Evolutionary conservation across 2,329 filamentous ascomycete genomes (phyloP).

Genomic region (Aspergillus uvarum): DNA sequence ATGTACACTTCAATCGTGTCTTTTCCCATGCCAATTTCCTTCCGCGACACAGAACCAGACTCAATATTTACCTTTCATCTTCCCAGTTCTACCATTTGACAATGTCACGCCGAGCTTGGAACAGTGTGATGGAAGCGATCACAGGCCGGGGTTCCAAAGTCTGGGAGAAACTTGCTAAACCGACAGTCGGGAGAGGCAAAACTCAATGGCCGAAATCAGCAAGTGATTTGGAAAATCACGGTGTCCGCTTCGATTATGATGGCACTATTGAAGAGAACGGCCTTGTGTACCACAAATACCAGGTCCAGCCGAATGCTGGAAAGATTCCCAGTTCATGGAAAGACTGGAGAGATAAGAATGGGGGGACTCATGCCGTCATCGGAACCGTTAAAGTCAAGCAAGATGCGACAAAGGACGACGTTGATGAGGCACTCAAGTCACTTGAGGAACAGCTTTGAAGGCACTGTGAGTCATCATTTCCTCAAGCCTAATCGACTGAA

Average conservation of each 20-base stretch:
- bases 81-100: too few species aligned
- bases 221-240: constrained; percentile 10
- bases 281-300: constrained; percentile 25
- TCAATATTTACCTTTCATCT: too few species aligned
- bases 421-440: background rate
- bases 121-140: background rate
- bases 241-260: constrained; percentile 19
- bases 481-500: too few species aligned
- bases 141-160: background rate
- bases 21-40: too few species aligned
- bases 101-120: background rate
- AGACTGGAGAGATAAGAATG: constrained; percentile 27
- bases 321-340: constrained; percentile 28
- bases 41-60: too few species aligned
- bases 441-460: too few species aligned
- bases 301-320: constrained; percentile 31
- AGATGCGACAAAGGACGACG: constrained; percentile 9
- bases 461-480: too few species aligned
- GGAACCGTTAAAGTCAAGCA: constrained; percentile 22
- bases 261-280: constrained; percentile 13
- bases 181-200: constrained; percentile 13
- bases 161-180: constrained; percentile 15
- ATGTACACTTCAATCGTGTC: too few species aligned
- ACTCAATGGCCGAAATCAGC: constrained; percentile 15
- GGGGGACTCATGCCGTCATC: constrained; percentile 32